Evolutionary conservation across 345 rosid genomes (phyloP).

Genomic region (Conringia planisiliqua): DNA sequence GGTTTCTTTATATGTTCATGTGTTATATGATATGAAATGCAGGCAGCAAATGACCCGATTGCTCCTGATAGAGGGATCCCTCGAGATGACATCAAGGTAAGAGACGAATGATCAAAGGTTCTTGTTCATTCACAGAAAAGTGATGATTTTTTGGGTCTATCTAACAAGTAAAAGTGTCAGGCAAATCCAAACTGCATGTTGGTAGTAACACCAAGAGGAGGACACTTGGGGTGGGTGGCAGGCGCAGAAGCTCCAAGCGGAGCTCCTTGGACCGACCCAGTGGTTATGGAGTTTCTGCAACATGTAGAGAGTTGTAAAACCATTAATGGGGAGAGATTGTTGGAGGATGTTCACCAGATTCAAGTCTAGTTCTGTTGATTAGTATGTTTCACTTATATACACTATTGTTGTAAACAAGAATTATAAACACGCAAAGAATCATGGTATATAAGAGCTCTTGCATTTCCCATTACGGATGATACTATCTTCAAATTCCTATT

Average conservation of each 20-base stretch:
- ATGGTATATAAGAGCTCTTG: background rate
- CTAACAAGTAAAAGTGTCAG: slow-evolving; percentile 36
- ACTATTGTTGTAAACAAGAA: background rate
- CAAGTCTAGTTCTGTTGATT: slow-evolving; percentile 19
- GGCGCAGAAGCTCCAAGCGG: slow-evolving; percentile 71
- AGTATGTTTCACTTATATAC: background rate
- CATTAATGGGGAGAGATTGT: slow-evolving; percentile 5
- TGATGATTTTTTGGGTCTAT: background rate
- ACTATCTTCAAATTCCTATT: background rate
- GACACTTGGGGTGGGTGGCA: slow-evolving; percentile 92
- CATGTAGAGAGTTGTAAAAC: slow-evolving; percentile 43
- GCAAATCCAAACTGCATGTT: slow-evolving; percentile 76
- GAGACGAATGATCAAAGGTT: background rate
- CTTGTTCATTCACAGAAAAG: background rate
- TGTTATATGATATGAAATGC: slow-evolving; percentile 25
- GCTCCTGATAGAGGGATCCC: slow-evolving; percentile 89
- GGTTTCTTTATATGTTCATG: background rate
- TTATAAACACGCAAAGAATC: background rate
- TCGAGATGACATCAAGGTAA: slow-evolving; percentile 76
- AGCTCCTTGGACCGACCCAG: slow-evolving; percentile 81
- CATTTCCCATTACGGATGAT: background rate
- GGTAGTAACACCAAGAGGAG: slow-evolving; percentile 84
- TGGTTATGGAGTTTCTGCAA: slow-evolving; percentile 81
- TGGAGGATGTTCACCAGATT: slow-evolving; percentile 20
- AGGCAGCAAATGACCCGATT: slow-evolving; percentile 90